Conservation (phyloP, 345 rosid species). For the Corymbia maculata region DNA sequence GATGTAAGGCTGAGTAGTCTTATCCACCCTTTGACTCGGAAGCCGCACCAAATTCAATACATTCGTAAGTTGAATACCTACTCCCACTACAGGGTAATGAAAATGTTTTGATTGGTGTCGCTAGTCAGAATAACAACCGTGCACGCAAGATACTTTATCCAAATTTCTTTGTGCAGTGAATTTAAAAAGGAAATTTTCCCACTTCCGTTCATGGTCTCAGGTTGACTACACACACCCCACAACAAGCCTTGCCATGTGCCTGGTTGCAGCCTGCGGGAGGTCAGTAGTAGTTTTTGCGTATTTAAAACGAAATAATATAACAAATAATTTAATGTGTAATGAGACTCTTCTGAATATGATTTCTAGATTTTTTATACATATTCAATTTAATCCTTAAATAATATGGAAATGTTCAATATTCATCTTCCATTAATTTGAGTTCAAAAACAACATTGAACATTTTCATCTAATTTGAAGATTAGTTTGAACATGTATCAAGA, state of each 20-base stretch:
- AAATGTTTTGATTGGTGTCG: background rate
- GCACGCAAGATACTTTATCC: background rate
- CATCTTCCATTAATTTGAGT: too few relatives aligned
- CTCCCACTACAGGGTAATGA: background rate
- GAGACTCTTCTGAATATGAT: accelerated
- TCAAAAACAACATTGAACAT: too few relatives aligned
- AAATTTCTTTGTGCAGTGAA: background rate
- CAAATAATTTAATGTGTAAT: too few relatives aligned
- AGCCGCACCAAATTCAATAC: background rate
- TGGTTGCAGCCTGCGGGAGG: background rate
- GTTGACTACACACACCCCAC: background rate
- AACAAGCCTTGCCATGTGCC: too few relatives aligned
- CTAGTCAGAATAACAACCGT: background rate
- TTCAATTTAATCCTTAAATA: background rate
- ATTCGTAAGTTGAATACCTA: background rate
- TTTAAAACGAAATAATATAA: too few relatives aligned
- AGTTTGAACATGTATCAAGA: too few relatives aligned
- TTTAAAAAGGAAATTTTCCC: background rate
- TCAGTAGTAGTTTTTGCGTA: background rate
- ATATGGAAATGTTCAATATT: too few relatives aligned
- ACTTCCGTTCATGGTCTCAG: background rate
- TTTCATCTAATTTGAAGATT: too few relatives aligned
- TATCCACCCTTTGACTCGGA: background rate
- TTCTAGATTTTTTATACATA: background rate
- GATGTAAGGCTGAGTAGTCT: background rate